Evolutionary conservation across 2,329 filamentous ascomycete genomes (phyloP).

Genomic region (Rosellinia necatrix): DNA sequence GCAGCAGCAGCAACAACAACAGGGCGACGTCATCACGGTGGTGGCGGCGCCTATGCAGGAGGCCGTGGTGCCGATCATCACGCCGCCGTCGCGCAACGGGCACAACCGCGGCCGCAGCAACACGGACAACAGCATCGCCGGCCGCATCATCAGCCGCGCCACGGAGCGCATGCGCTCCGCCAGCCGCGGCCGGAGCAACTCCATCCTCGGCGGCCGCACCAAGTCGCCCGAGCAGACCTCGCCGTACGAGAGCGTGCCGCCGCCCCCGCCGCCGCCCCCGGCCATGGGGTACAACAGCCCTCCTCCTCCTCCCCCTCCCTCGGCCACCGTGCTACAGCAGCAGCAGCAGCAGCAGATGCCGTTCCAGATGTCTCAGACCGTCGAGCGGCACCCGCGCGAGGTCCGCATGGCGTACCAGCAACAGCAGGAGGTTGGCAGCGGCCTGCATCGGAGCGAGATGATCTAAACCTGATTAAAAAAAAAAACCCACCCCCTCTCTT

Average conservation of each 20-base stretch:
- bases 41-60: conserved; percentile 48
- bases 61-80: conserved; percentile 50
- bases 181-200: conserved; percentile 59
- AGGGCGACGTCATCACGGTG: no score
- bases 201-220: conserved; percentile 41
- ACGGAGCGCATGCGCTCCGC: conserved; percentile 65
- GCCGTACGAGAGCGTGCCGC: conserved; percentile 47
- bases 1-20: no score
- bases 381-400: conserved; percentile 45
- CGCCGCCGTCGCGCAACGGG: conserved; percentile 48
- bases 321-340: no score
- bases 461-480: no score
- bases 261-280: conserved; percentile 34
- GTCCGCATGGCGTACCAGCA: conserved; percentile 43
- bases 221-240: conserved; percentile 46
- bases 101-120: conserved; percentile 63
- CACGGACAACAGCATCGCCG: conserved; percentile 56
- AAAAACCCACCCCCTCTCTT: no score
- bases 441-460: conserved; percentile 60
- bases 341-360: conserved; percentile 5
- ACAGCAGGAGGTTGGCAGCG: conserved; percentile 51
- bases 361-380: conserved; percentile 9
- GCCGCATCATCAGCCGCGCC: conserved; percentile 60
- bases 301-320: conserved; percentile 40
- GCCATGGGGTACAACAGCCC: conserved; percentile 39